Base-by-base conservation (phyloP, 805 yeast species). In the Yamadazyma endophytica region DNA sequence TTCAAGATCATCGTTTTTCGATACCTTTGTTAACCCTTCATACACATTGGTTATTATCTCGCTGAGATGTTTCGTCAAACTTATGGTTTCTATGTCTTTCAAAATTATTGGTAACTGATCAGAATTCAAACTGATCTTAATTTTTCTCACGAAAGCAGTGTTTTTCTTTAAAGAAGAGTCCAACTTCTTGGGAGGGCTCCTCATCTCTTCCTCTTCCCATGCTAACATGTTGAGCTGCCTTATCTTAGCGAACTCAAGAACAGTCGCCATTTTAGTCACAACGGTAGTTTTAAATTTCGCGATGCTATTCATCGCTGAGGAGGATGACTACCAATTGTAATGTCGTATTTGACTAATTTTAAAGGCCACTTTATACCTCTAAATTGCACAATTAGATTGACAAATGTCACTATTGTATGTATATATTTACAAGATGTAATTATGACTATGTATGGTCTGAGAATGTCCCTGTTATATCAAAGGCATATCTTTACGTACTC, bases 91-190 rank as follows among this genome's bases (percentile, higher is more conserved):
- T 25, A 88, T 67, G 36, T 86, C 95, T 32, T 75, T 72, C 22
- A 85, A 36, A 2, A 83, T 54, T 6, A 68, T 50, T 1, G 50
- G 43, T 25, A 44, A 48, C 23, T 68, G 68, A 5, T 80, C 89
- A 23, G 67, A 68, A 22, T 62, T 70, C 15, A 87, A 54, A 2
- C 79, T 64, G 2, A 71, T 63, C 40, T 79, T 70, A 31, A 88
- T 50, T 44, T 81, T 82, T 50, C 79, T 82, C 30, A 87, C 78
- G 47, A 85, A 83, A 0, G 87, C 82, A 3, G 86, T 76, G 50
- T 89, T 85, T 52, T 81, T 84, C 63, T 88, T 88, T 42, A 88
- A 62, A 35, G 89, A 81, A 0, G 94, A 64, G 50, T 88, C 96
- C 7, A 78, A 53, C 39, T 71, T 73, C 9, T 40, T 17, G 2